Conservation (phyloP, 2,329 filamentous ascomycete species). For the Scytalidium lignicola region DNA sequence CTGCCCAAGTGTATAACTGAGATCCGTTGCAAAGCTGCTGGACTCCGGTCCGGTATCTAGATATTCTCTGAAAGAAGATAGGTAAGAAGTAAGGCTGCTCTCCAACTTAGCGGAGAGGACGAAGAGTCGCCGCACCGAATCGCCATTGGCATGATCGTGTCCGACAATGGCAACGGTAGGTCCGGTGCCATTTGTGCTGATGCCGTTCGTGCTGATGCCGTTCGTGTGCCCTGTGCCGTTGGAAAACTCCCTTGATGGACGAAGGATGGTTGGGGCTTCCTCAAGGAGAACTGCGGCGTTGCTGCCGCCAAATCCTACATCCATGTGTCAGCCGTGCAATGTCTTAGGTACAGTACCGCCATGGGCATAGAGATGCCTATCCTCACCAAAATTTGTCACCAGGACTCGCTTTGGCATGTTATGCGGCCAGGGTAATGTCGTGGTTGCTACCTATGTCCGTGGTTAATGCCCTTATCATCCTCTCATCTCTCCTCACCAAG, state of each 20-base stretch:
- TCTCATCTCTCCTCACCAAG: no score
- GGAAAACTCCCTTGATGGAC: background rate
- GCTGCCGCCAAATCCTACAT: no score
- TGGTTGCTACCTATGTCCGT: no score
- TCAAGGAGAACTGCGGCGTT: no score
- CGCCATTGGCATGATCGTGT: background rate
- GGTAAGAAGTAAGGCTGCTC: constrained; percentile 13
- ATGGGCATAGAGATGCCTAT: background rate
- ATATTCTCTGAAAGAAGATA: constrained; percentile 19
- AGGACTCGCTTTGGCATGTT: constrained; percentile 11
- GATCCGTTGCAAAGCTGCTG: constrained; percentile 10
- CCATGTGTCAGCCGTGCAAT: no score
- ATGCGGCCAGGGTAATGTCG: constrained; percentile 16
- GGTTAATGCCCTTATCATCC: no score
- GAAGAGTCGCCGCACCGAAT: constrained; percentile 3
- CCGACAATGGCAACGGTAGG: no score
- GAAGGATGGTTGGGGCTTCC: no score
- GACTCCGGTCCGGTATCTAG: constrained; percentile 15
- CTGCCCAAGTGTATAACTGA: constrained; percentile 26
- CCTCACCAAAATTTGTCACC: constrained; percentile 22
- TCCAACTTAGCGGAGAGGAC: constrained; percentile 15
- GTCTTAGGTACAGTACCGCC: background rate
- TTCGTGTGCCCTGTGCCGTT: background rate
- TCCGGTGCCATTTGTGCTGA: no score
- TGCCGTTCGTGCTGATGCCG: no score